Evolutionary conservation across 257 asterid genomes (phyloP), one percentile per base, ranked within the genome.

Genomic region (Nicotiana tabacum): DNA sequence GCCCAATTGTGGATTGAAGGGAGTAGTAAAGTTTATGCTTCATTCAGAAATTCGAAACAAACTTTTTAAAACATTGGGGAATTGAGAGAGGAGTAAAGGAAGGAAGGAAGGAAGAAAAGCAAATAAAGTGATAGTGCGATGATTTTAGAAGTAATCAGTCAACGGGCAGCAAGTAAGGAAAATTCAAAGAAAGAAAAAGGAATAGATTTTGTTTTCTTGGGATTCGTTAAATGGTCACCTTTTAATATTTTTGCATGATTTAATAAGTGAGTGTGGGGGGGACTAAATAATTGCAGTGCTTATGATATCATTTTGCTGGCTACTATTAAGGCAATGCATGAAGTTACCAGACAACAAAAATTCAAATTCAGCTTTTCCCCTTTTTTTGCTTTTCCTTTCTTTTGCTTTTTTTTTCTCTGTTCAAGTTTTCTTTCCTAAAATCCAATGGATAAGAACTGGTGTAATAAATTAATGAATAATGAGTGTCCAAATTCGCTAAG

Each of bases 261-360:
- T 82, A 29, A 30, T 64, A 77, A 76, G 81, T 64, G 81, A 74
- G 58, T 76, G 39, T 82, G 89, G 84, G 93, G 93, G 97, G 93
- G 87, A 88, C 97, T 93, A 88, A 91, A 92, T 93, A 82, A 90
- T 92, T 88, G 93, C 89, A 48, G 24, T 88, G 70, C 88, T 83
- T 83, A 91, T 87, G 85, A 84, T 90, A 87, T 60, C 87, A 86
- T 90, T 89, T 92, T 87, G 74, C 61, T 83, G 62, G 64, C 69
- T 82, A 57, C 88, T 68, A 37, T 32, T 68, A 85, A 82, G 87
- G 77, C 83, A 86, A 82, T 77, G 82, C 83, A 62, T 24, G 83
- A 69, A 77, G 83, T 5, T 70, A 58, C 37, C 76, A 30, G 82
- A 82, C 70, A 84, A 35, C 68, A 72, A 24, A 39, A 88, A 93